Evolutionary conservation across 2,329 filamentous ascomycete species (phyloP), one percentile per base, ranked within the genome.

Genomic region (Fusarium coicis): DNA sequence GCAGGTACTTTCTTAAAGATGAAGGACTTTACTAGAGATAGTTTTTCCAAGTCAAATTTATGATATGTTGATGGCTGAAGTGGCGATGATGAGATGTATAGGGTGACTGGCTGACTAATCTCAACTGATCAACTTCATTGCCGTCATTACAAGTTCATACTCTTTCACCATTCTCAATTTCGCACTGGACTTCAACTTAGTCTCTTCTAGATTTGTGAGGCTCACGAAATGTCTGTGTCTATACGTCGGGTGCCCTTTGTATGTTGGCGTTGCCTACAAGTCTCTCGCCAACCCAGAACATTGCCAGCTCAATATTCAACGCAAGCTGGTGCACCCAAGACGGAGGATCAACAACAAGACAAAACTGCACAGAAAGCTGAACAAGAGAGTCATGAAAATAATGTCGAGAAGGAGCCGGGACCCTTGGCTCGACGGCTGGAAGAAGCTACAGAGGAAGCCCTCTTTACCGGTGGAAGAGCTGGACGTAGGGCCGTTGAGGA

Each of bases 381-480:
- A 7, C 2, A 4, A 61, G 36, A 46, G 18, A 26, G 5, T 21
- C 19, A 49, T 59, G 21, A 34, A 11, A 5, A 21, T 2, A 15
- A 7, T 3, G 19, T 56, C 5, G 32, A 34, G 11, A 77, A 71
- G 16, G 78, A 81, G 50, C 70, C 66, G 7, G 87, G 87, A 2
- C 81, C 87, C 30, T 86, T 92, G 86, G 82, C 88, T 14, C 85
- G 88, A 42, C 87, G 89, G 21, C 83, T 92, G 14, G 83, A 89
- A 66, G 85, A 91, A 76, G 90, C 90, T 3, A 92, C 90, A 4
- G 90, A 92, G 74, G 89, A 92, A 59, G 88, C 86, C 4, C 82
- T 92, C 2, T 76, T 89, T 34, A 87, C 86, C 4, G 89, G 89
- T 37, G 89, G 90, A n/a, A 83, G 84, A 63, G 86, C 89, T 18